These are phyloP conservation scores for Rubus idaeus DNA, from an alignment of 306 rosid genomes.

Conservation along the genomic window DNA sequence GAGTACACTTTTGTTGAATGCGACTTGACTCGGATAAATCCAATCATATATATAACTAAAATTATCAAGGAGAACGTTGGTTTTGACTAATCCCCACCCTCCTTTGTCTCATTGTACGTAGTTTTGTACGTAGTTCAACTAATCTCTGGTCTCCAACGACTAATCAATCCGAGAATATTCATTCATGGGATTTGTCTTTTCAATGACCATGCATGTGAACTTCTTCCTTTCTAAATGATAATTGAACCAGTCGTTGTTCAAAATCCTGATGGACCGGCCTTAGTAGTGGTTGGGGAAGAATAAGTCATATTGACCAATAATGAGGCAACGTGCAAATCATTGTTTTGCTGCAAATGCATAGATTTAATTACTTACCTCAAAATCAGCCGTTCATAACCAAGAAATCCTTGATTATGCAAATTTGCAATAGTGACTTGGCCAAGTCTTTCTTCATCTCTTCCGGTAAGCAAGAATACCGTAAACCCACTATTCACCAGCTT, in stretches of 20 bases:
- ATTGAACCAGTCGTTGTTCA: neutral
- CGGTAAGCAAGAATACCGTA: slow-evolving; percentile 67
- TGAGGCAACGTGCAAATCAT: neutral
- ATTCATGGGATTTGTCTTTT: neutral
- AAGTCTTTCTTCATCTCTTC: slow-evolving; percentile 59
- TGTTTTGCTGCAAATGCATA: neutral
- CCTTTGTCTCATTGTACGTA: no score
- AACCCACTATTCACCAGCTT: slow-evolving; percentile 46
- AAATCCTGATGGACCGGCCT: no score
- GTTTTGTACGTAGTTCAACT: no score
- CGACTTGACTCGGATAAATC: slow-evolving; percentile 16
- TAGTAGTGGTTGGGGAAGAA: neutral
- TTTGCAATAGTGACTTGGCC: slow-evolving; percentile 51
- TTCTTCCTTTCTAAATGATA: neutral
- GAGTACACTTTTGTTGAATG: neutral
- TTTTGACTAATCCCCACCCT: neutral
- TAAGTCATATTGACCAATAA: neutral
- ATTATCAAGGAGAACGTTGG: neutral
- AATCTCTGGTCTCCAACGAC: neutral
- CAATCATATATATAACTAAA: neutral
- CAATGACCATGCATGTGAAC: neutral
- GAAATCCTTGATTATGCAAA: slow-evolving; percentile 62
- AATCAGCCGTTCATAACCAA: slow-evolving; percentile 66
- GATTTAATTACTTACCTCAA: slow-evolving; percentile 54
- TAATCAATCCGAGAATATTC: neutral